Evolutionary conservation across 805 yeast genomes (phyloP).

Genomic region (Metahyphopichia silvanorum): DNA sequence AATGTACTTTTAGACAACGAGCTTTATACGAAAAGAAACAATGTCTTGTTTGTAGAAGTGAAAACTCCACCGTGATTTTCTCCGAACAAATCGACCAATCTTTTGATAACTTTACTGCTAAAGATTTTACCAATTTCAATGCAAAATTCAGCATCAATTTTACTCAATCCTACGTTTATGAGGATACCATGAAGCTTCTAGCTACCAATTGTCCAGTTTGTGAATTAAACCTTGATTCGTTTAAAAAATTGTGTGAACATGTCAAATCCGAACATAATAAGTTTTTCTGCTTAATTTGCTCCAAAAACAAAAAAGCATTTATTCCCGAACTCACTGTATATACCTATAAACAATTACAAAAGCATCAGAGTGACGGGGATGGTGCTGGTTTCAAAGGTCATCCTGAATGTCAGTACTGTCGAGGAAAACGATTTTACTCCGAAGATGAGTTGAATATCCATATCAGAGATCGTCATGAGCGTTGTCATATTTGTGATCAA

Average conservation of each 20-base stretch:
- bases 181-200: constrained; percentile 50
- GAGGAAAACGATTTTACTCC: constrained; percentile 72
- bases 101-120: constrained; percentile 33
- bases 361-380: constrained; percentile 76
- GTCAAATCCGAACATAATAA: constrained; percentile 59
- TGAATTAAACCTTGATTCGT: constrained; percentile 39
- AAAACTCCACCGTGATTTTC: constrained; percentile 54
- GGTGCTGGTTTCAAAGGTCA: constrained; percentile 80
- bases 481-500: constrained; percentile 86
- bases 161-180: constrained; percentile 48
- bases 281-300: constrained; percentile 72
- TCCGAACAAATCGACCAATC: constrained; percentile 43
- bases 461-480: constrained; percentile 79
- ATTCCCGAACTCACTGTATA: constrained; percentile 65
- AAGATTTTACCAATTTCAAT: constrained; percentile 30
- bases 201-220: constrained; percentile 57
- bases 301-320: constrained; percentile 72
- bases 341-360: constrained; percentile 57
- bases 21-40: constrained; percentile 69
- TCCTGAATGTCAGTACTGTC: constrained; percentile 83
- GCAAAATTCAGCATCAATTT: constrained; percentile 56
- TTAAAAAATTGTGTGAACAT: constrained; percentile 64
- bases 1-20: constrained; percentile 78
- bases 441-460: constrained; percentile 84
- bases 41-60: constrained; percentile 85